These are phyloP conservation scores for Mrakiaceae sp. DNA, from an alignment of 1,284 basidiomycete genomes.

Conservation along the genomic window DNA sequence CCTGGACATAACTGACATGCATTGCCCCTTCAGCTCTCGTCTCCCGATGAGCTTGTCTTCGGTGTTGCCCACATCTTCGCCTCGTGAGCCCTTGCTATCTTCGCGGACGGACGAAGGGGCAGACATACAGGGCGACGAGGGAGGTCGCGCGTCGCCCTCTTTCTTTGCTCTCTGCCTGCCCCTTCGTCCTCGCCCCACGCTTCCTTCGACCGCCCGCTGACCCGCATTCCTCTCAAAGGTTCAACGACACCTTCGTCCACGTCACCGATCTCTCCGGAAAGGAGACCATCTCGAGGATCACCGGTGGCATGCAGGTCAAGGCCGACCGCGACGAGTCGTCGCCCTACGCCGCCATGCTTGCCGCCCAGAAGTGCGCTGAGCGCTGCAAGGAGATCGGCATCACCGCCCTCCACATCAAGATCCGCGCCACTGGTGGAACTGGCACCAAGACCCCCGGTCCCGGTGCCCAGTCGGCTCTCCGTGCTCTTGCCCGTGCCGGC, in stretches of 20 bases:
- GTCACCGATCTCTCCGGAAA: constrained; percentile 97
- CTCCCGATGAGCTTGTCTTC: constrained; percentile 46
- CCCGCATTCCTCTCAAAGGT: constrained; percentile 36
- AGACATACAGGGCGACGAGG: not conserved
- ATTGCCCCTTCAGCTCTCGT: not conserved
- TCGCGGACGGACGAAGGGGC: not conserved
- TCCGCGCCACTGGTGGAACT: constrained; percentile 95
- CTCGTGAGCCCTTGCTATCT: constrained; percentile 38
- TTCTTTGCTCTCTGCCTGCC: not conserved
- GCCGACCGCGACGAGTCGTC: constrained; percentile 99
- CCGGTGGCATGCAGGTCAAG: constrained; percentile 99
- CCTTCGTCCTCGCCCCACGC: not conserved
- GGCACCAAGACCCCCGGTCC: constrained; percentile 98
- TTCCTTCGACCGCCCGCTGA: not conserved
- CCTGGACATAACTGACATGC: not conserved
- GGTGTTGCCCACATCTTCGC: constrained; percentile 96
- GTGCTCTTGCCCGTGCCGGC: constrained; percentile 94
- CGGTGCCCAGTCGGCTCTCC: constrained; percentile 94
- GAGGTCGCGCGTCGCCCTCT: not conserved
- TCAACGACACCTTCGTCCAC: constrained; percentile 99
- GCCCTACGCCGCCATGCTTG: constrained; percentile 98
- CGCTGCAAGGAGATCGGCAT: constrained; percentile 93
- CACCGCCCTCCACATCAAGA: constrained; percentile 86
- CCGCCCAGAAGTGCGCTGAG: constrained; percentile 89
- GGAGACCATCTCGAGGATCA: constrained; percentile 97